A percentile compares a stretch with the other conserved stretches of the same genome.
Conservation (phyloP, 768 basidiomycete genomes). For the Tulasnella sp. region DNA sequence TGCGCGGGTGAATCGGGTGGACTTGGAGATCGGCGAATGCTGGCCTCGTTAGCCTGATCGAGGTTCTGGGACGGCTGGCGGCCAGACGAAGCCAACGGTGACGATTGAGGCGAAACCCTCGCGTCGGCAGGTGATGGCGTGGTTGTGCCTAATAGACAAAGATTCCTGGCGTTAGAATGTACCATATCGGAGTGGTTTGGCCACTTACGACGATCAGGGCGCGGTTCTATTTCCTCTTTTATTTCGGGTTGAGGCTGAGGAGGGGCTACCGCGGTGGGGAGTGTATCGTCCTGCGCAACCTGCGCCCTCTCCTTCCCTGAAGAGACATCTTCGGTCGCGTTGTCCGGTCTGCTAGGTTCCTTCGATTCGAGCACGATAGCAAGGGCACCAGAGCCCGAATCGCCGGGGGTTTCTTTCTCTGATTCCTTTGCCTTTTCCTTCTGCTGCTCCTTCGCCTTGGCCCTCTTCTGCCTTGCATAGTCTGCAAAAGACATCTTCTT, state of each 20-base stretch:
- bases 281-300: neutral
- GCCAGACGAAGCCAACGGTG: neutral
- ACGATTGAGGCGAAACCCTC: neutral
- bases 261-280: neutral
- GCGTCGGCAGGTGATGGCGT: neutral
- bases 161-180: neutral
- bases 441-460: neutral
- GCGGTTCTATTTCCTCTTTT: neutral
- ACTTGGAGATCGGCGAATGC: neutral
- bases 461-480: neutral
- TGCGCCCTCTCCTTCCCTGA: neutral
- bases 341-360: neutral
- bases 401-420: neutral
- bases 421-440: neutral
- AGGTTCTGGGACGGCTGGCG: neutral
- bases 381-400: neutral
- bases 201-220: neutral
- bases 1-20: neutral
- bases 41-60: neutral
- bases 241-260: neutral
- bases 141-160: neutral
- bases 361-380: neutral
- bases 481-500: slow-evolving; percentile 17
- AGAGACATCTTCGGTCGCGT: neutral
- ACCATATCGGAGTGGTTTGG: neutral